phyloP scores from a whole-genome alignment of 2,329 filamentous ascomycete genomes.

The Neopestalotiopsis clavispora region DNA sequence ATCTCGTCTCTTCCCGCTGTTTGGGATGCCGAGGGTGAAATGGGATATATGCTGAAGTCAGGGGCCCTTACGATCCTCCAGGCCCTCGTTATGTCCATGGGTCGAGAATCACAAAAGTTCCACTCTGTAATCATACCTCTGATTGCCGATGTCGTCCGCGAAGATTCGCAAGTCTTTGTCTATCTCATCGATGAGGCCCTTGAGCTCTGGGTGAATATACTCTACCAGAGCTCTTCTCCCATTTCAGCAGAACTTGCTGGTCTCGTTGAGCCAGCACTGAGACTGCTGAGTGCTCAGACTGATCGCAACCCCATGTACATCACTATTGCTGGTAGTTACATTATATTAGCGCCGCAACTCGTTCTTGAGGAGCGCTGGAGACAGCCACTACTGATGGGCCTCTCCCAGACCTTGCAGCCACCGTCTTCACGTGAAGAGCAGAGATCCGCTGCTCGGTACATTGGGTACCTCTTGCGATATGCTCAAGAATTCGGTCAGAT shows the following conservation, averaged over 20 bases:
- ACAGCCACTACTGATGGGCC: conserved; percentile 52
- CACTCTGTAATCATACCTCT: conserved; percentile 82
- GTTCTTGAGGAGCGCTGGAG: conserved; percentile 63
- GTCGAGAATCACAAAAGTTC: conserved; percentile 75
- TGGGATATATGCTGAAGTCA: conserved; percentile 93
- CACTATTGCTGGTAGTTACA: conserved; percentile 71
- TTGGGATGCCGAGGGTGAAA: conserved; percentile 80
- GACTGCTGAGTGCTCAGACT: conserved; percentile 69
- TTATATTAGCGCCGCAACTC: conserved; percentile 71
- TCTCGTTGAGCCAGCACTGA: conserved; percentile 67
- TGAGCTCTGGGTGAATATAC: conserved; percentile 83
- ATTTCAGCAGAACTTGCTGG: conserved; percentile 65
- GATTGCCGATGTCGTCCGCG: conserved; percentile 78
- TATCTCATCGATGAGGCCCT: conserved; percentile 92
- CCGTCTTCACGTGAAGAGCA: conserved; percentile 61
- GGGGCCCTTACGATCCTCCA: conserved; percentile 86
- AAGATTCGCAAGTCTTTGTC: conserved; percentile 73
- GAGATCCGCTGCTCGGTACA: conserved; percentile 61
- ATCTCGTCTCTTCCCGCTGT: conserved; percentile 79
- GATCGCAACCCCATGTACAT: conserved; percentile 67
- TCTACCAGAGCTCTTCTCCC: conserved; percentile 68
- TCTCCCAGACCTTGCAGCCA: conserved; percentile 54
- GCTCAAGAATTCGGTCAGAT: conserved; percentile 67
- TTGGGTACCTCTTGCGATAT: conserved; percentile 68
- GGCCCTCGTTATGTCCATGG: conserved; percentile 86